phyloP scores from a whole-genome alignment of 169 alveolate genomes.

The Plasmodium ovale region DNA sequence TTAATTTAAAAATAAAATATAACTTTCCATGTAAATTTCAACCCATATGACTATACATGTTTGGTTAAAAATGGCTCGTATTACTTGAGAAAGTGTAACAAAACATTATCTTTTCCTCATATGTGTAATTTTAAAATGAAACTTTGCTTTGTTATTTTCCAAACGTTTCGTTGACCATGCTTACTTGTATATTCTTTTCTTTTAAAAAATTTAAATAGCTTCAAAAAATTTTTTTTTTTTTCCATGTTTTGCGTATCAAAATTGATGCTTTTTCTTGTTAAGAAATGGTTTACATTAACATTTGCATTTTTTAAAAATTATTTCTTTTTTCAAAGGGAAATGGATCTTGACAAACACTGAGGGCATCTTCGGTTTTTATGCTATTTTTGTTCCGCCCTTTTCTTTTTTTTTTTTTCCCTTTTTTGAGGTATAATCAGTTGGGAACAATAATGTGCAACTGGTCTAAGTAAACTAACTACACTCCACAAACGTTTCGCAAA shows the following conservation, averaged over 20 bases:
- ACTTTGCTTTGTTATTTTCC: constrained; percentile 12
- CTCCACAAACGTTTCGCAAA: not conserved
- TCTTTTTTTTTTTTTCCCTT: not conserved
- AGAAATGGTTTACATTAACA: not conserved
- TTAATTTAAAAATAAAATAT: too few species aligned
- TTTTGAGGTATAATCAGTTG: too few species aligned
- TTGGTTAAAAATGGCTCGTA: too few species aligned
- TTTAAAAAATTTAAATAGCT: not conserved
- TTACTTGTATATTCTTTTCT: constrained; percentile 1
- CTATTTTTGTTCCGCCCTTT: not conserved
- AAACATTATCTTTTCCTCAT: not conserved
- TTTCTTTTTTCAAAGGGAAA: not conserved
- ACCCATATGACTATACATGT: not conserved
- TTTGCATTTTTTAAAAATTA: not conserved
- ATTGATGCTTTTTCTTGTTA: not conserved
- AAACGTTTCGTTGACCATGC: not conserved
- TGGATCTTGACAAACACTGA: not conserved
- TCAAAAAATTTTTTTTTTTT: not conserved
- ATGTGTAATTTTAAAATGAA: not conserved
- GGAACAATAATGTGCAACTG: too few species aligned
- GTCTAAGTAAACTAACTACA: too few species aligned
- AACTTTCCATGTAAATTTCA: too few species aligned
- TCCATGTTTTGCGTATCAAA: not conserved
- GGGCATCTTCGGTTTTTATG: not conserved
- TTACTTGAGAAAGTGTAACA: not conserved